Percentiles rank a stretch among this genome's conserved stretches.
These are phyloP conservation scores for Thozetella sp. DNA, from an alignment of 495 filamentous ascomycete genomes.

Conservation along the genomic window DNA sequence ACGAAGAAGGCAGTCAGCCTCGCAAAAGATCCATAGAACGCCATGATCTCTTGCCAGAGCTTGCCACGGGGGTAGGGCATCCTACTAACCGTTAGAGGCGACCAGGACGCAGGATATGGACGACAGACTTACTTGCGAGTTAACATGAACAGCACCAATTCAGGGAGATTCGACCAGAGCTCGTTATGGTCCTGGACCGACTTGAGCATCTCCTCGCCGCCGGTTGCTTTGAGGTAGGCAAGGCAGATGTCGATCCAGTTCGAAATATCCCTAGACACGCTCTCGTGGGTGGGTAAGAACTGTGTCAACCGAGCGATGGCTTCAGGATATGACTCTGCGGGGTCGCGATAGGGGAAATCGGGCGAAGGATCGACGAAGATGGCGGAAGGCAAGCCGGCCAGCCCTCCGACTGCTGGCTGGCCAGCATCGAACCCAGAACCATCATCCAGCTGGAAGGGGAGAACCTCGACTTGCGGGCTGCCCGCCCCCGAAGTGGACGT, in stretches of 20 bases:
- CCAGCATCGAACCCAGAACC: conserved; percentile 24
- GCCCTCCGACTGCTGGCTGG: conserved; percentile 16
- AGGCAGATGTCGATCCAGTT: conserved; percentile 47
- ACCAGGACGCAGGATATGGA: neutral
- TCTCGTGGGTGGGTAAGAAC: conserved; percentile 41
- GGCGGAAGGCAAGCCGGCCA: conserved; percentile 16
- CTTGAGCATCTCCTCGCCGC: conserved; percentile 20
- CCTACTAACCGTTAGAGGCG: conserved; percentile 9
- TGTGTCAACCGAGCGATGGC: conserved; percentile 27
- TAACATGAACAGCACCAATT: conserved; percentile 13
- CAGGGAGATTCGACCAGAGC: conserved; percentile 32
- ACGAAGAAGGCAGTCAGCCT: conserved; percentile 28
- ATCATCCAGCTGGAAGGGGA: conserved; percentile 30
- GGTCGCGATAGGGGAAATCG: conserved; percentile 42
- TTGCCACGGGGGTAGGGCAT: conserved; percentile 9
- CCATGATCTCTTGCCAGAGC: conserved; percentile 22
- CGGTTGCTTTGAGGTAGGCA: conserved; percentile 19
- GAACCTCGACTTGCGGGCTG: conserved; percentile 35
- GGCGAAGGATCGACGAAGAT: conserved; percentile 24
- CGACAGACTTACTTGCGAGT: conserved; percentile 20
- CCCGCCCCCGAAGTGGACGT: conserved; percentile 35
- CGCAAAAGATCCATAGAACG: conserved; percentile 29
- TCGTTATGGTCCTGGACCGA: conserved; percentile 35
- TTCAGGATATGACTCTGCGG: conserved; percentile 34
- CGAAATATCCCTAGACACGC: conserved; percentile 33